Base-by-base conservation (phyloP, 306 rosid genomes). In the Casuarina glauca region DNA sequence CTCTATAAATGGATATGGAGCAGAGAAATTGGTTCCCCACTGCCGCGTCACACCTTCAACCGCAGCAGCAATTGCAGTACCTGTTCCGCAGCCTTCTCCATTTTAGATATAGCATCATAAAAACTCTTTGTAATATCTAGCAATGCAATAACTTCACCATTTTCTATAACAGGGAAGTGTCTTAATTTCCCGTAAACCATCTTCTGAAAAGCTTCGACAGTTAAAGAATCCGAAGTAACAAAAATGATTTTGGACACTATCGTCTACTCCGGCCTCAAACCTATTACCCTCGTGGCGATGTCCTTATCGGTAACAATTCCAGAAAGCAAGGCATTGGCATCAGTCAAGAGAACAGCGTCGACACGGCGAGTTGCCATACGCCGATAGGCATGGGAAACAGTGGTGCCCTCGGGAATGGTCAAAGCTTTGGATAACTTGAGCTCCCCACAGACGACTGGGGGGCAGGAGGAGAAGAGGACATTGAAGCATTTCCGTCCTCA, bases 351-450 rank as follows among this genome's bases (percentile, higher is more conserved):
- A 61, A 94, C 97, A 44, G 97, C 89, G 69, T 89, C 83, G 42
- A 94, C 92, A 15, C 97, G 98, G 38, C 98, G 93, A 70, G 97
- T 91, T n/a, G 98, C 90, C 98, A 94, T 94, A 15, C 97, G 70
- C 26, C 97, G 83, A 57, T 97, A 94, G 2, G 98, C 97, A 50
- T 94, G 97, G 11, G 90, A 94, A 50, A 92, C 93, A 13, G 93
- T 88, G 3, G 97, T 92, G 73, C 87, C 95, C 67, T 94, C 98
- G 0, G 97, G 91, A 78, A 94, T 94, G 7, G 98, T 94, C 35
- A 92, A 95, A 36, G 98, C 98, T 84, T 91, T 94, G 1, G 93
- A 84, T 70, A 92, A 72, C 74, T 26, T 26, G 32, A 26, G 32
- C 32, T 26, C 32, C 76, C 93, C 43, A 66, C 80, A 80, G 85